phyloP scores from a whole-genome alignment of 495 filamentous ascomycete genomes.

The Aspergillus kassunensis region DNA sequence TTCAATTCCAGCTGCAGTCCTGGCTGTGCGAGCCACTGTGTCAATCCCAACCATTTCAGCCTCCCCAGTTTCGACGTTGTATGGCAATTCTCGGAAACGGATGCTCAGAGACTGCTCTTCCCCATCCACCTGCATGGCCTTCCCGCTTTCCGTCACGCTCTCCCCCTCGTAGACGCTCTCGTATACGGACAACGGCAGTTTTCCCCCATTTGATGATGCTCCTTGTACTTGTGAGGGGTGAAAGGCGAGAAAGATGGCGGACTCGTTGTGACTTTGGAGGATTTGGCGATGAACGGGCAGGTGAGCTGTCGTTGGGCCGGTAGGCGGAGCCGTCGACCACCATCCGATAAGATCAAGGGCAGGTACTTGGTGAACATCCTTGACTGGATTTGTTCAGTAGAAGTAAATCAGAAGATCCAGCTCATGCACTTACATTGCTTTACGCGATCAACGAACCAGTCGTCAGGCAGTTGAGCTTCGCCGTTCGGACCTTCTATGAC shows the following conservation, averaged over 20 bases:
- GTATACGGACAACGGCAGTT: constrained; percentile 85
- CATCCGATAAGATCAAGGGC: constrained; percentile 87
- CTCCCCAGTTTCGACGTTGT: constrained; percentile 86
- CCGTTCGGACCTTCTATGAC: constrained; percentile 40
- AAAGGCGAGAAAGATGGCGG: constrained; percentile 81
- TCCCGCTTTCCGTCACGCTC: constrained; percentile 51
- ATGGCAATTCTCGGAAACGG: constrained; percentile 78
- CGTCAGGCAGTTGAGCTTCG: constrained; percentile 53
- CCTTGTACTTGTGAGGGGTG: constrained; percentile 57
- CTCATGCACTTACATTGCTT: constrained; percentile 65
- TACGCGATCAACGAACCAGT: constrained; percentile 76
- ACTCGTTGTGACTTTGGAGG: constrained; percentile 72
- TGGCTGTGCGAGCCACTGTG: constrained; percentile 77
- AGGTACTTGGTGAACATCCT: constrained; percentile 80
- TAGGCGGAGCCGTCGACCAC: constrained; percentile 77
- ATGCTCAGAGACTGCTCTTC: constrained; percentile 54
- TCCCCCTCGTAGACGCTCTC: constrained; percentile 77
- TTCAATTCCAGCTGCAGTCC: constrained; percentile 62
- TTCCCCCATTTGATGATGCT: constrained; percentile 56
- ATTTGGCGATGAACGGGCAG: constrained; percentile 75
- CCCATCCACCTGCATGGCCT: constrained; percentile 70
- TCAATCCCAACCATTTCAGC: constrained; percentile 97
- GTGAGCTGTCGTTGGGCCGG: constrained; percentile 62
- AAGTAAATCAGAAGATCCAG: not conserved
- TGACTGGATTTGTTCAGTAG: constrained; percentile 51